Evolutionary conservation across 352 stramenopile genomes (phyloP), one percentile per base, ranked within the genome.

Genomic region (Globisporangium alternatum): DNA sequence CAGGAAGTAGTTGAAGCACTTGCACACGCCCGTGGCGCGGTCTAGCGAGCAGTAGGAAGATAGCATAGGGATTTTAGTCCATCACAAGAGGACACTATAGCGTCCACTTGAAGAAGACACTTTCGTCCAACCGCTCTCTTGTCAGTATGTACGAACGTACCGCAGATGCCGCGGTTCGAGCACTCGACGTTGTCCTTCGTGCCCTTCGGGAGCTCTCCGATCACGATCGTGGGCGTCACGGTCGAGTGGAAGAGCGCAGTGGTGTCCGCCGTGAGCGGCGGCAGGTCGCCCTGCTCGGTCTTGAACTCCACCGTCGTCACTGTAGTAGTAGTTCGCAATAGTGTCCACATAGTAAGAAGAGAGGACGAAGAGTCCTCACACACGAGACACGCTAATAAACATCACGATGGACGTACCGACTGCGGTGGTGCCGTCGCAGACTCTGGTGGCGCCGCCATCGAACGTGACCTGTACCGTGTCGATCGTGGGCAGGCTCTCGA

Each of bases 141-240:
- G 45, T 41, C 13, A 37, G 48, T 52, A 17, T n/a, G 6, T 25
- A 25, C 17, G 21, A 37, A 28, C 67, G 45, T 69, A 90, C 96
- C 88, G 65, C 87, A 95, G 25, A 81, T 56, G 5, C 87, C 87
- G 13, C 87, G 78, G 3, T 70, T 57, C 1, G 80, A 90, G 64
- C 87, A 95, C 70, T 93, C 85, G 48, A 83, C 65, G 62, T 92
- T 94, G 30, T 84, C 77, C 54, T 91, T 95, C 9, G 85, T 92
- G 49, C 87, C 87, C n/a, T 72, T 65, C 6, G 80, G 70, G 3
- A 71, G 47, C 65, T 89, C 69, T 7, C 56, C 62, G 28, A 88
- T 64, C 0, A 53, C 28, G 21, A 86, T 43, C 5, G 72, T 67
- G n/a, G 61, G 44, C n/a, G 74, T 62, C 4, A 43, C 64, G 0